Base-by-base conservation (phyloP, 1,139 yeast genomes). In the Cylindricascospora bacillispora region DNA sequence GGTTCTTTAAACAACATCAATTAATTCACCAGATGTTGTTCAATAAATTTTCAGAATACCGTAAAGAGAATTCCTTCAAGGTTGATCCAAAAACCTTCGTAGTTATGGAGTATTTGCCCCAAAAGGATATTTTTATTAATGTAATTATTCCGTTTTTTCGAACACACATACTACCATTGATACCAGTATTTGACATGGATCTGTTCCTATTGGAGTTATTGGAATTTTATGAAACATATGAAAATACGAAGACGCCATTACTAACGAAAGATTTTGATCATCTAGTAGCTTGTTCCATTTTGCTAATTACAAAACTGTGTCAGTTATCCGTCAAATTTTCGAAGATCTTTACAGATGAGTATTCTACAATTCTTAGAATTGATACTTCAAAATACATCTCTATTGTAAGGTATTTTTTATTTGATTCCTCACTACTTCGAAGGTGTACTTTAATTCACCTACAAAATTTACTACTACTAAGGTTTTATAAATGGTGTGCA, bases 401-500 rank as follows among this genome's bases (percentile, higher is more conserved):
- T 2, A 34, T 47, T 14, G 42, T 45, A 3, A 44, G 40, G 28
- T 42, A 44, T 26, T 44, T 34, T 22, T 22, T 47, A 5, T 43
- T 38, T 13, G 40, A 40, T 26, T 39, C 33, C 33, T 49, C 47
- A 28, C 29, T 41, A 15, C 31, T 46, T 3, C 36, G 52, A 27
- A 51, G 50, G 32, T 43, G 47, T 28, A 47, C 53, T 2, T 23
- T 51, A 12, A 25, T 44, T 20, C 51, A 49, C 29, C 23, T 49
- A 10, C 52, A 49, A 26, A 35, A 41, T 32, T 31, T 49, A 15
- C 27, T 51, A 11, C 22, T 51, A 24, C 34, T 48, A 13, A 39
- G 54, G 27, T 42, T 49, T 28, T 47, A 48, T 31, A 44, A 47
- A 27, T 51, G 55, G 55, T 45, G 52, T 35, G 46, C 49, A 2